Base-by-base conservation (phyloP, 2,329 filamentous ascomycete genomes). In the Pezicula carpinea region DNA sequence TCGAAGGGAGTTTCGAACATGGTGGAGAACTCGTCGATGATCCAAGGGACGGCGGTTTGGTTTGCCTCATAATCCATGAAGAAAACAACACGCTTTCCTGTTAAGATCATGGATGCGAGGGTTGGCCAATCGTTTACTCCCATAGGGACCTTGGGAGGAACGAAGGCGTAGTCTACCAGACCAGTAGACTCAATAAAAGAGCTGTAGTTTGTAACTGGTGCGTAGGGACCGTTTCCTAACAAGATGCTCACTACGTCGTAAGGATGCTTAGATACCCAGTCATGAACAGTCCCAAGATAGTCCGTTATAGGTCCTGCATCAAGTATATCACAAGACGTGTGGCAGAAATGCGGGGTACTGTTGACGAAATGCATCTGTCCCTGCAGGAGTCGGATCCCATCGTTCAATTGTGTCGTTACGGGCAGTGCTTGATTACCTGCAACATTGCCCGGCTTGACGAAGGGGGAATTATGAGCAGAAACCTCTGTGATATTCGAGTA, bases 231-330 rank as follows among this genome's bases (percentile, higher is more conserved):
- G 65, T 96, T 96, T 48, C 84, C 89, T 43, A 96, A 82, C 15
- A 96, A 73, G 53, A 96, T 83, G 1, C 89, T 91, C 21, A 96
- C 79, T 1, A 96, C 87, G 54, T 96, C 91, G 68, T 89, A 92
- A 0, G 89, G 90, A 57, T 96, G 82, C 0, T 62, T 58, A 6
- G 77, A 74, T 2, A 96, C 80, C 91, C 91, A 96, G 36, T 71
- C 64, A 31, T 74, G 74, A 11, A 96, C 85, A 1, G 72, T 74
- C 6, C 71, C 71, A 29, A 96, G 80, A 70, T 89, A 93, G 36
- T 79, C 71, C 45, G 84, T 80, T 43, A 93, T 85, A 6, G 87
- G 83, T 0, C 92, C 91, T 2, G 79, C 87, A 56, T 96, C 84
- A 26, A 96, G 77, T 3, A 96, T 71, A 54, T 89, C 79, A 67